These are phyloP conservation scores for Paradendryphiella salina DNA, from an alignment of 2,329 filamentous ascomycete species.

Conservation along the genomic window DNA sequence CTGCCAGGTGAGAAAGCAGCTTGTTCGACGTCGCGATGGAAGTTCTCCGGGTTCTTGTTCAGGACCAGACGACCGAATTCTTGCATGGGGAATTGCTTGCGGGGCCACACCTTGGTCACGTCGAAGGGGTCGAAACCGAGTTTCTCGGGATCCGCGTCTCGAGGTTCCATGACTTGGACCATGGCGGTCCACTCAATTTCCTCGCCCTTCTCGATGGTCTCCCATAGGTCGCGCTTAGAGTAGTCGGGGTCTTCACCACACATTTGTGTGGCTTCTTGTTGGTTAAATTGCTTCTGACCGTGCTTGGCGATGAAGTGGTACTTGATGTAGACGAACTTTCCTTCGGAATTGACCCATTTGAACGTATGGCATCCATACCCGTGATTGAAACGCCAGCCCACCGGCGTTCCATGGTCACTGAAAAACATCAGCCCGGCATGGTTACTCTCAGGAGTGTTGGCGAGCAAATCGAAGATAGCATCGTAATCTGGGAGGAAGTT, in stretches of 20 bases:
- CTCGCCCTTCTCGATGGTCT: constrained; percentile 50
- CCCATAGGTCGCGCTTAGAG: constrained; percentile 54
- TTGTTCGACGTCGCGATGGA: constrained; percentile 49
- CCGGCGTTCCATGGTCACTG: constrained; percentile 55
- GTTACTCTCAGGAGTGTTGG: constrained; percentile 53
- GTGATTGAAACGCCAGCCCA: constrained; percentile 49
- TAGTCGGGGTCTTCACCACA: constrained; percentile 57
- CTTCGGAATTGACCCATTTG: constrained; percentile 54
- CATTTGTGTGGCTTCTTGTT: constrained; percentile 51
- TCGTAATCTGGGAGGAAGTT: constrained; percentile 57
- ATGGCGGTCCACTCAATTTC: constrained; percentile 51
- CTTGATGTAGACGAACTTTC: constrained; percentile 57
- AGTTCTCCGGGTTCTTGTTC: constrained; percentile 60
- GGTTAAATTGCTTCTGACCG: constrained; percentile 55
- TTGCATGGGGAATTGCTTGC: constrained; percentile 54
- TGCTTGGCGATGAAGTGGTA: constrained; percentile 55
- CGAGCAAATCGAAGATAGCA: constrained; percentile 55
- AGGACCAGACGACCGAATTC: constrained; percentile 56
- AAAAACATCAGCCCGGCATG: constrained; percentile 57
- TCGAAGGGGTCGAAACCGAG: constrained; percentile 60
- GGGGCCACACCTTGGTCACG: constrained; percentile 59
- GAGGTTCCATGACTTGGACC: constrained; percentile 53
- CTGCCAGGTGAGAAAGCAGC: constrained; percentile 54
- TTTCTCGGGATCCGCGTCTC: constrained; percentile 53
- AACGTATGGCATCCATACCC: constrained; percentile 55